A percentile compares a stretch with the other conserved stretches of the same genome.
phyloP scores from a whole-genome alignment of 305 asterid species.

The Fraxinus sp. region DNA sequence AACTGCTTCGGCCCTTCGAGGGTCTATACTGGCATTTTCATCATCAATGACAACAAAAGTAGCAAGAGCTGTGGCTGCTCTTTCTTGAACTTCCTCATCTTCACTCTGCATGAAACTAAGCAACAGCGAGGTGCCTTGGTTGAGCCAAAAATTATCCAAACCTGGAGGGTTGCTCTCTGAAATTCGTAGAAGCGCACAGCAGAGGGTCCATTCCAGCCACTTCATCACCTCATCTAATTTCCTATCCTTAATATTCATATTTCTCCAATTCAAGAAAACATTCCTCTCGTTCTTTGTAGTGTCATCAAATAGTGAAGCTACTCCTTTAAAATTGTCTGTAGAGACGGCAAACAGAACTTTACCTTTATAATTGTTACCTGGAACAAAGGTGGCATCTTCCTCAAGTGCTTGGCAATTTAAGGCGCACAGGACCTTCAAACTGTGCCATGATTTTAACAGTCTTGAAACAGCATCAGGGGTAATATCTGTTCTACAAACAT shows the following conservation, averaged over 20 bases:
- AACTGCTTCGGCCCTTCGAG: conserved; percentile 82
- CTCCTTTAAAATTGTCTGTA: conserved; percentile 61
- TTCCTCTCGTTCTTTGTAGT: conserved; percentile 48
- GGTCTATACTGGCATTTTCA: conserved; percentile 73
- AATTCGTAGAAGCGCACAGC: conserved; percentile 76
- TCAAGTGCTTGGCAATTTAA: conserved; percentile 65
- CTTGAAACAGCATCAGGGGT: conserved; percentile 47
- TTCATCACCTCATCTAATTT: conserved; percentile 53
- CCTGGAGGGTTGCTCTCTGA: conserved; percentile 81
- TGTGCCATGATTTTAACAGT: conserved; percentile 50
- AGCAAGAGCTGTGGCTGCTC: conserved; percentile 87
- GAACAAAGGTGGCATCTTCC: conserved; percentile 53
- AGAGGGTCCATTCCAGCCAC: conserved; percentile 84
- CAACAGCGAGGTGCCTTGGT: conserved; percentile 67
- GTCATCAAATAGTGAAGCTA: conserved; percentile 57
- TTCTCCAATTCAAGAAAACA: conserved; percentile 57
- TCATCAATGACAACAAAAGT: conserved; percentile 81
- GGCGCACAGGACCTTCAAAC: conserved; percentile 77
- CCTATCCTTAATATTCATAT: conserved; percentile 40
- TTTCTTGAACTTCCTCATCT: conserved; percentile 87
- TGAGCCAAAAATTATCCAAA: conserved; percentile 80
- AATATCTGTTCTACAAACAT: conserved; percentile 82
- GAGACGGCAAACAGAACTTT: conserved; percentile 63
- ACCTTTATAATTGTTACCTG: conserved; percentile 56
- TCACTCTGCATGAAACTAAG: conserved; percentile 77